Conservation (phyloP, 495 filamentous ascomycete genomes). For the Bacidia gigantensis region DNA sequence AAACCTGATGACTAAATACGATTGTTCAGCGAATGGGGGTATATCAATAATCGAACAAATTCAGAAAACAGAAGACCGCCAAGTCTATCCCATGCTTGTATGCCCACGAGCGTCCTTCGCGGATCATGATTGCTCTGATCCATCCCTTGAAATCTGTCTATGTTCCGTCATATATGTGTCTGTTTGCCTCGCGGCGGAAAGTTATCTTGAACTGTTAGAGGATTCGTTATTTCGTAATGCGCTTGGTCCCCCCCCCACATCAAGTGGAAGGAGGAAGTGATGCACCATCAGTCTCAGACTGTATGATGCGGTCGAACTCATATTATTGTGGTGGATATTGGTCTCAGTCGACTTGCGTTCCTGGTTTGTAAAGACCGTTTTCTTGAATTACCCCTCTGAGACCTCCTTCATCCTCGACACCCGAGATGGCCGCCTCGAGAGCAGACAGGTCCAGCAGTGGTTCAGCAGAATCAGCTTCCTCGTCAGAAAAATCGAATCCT, state of each 20-base stretch:
- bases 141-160: no score
- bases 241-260: background rate
- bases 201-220: background rate
- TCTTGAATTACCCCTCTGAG: background rate
- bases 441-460: conserved; percentile 15
- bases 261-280: background rate
- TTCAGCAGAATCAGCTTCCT: conserved; percentile 6
- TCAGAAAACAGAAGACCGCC: background rate
- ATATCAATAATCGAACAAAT: background rate
- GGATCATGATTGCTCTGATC: background rate
- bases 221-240: background rate
- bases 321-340: background rate
- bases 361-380: conserved; percentile 3
- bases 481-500: conserved; percentile 2
- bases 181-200: background rate
- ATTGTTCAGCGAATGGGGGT: background rate
- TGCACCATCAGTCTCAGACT: background rate
- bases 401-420: background rate
- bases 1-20: background rate
- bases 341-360: background rate
- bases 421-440: conserved; percentile 17
- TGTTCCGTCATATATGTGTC: background rate
- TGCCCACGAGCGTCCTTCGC: background rate
- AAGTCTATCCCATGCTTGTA: background rate
- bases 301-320: background rate